These are phyloP conservation scores for Ottelia alismoides DNA, from an alignment of 106 monocot genomes.

Conservation along the genomic window DNA sequence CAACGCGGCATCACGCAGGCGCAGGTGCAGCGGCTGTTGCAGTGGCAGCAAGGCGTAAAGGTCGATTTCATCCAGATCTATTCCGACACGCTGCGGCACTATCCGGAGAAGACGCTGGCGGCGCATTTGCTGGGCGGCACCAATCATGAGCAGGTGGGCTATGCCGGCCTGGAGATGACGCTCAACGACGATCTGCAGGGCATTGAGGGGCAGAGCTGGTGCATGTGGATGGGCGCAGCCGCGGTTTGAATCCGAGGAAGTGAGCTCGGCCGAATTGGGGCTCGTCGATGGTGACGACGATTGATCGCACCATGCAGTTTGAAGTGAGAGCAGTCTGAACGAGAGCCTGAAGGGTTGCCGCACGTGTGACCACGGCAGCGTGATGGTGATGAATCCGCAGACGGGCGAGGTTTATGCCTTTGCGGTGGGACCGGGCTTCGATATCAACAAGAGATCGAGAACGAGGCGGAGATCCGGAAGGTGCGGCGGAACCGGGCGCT, in stretches of 20 bases:
- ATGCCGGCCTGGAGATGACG: neutral
- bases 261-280: neutral
- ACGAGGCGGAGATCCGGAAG: neutral
- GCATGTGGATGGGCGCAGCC: neutral
- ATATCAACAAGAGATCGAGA: neutral
- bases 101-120: neutral
- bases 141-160: neutral
- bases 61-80: neutral
- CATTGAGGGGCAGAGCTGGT: neutral
- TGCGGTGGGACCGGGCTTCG: neutral
- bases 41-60: no score
- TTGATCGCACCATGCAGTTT: neutral
- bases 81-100: neutral
- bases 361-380: no score
- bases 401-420: neutral
- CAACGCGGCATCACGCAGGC: no score
- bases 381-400: neutral
- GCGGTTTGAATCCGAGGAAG: neutral
- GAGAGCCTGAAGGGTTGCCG: no score
- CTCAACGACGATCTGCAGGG: neutral
- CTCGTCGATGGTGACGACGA: neutral
- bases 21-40: no score
- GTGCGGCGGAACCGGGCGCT: neutral
- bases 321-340: neutral
- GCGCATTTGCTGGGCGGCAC: neutral